These are phyloP conservation scores for Epichloe festucae DNA, from an alignment of 2,329 filamentous ascomycete genomes.

Conservation along the genomic window DNA sequence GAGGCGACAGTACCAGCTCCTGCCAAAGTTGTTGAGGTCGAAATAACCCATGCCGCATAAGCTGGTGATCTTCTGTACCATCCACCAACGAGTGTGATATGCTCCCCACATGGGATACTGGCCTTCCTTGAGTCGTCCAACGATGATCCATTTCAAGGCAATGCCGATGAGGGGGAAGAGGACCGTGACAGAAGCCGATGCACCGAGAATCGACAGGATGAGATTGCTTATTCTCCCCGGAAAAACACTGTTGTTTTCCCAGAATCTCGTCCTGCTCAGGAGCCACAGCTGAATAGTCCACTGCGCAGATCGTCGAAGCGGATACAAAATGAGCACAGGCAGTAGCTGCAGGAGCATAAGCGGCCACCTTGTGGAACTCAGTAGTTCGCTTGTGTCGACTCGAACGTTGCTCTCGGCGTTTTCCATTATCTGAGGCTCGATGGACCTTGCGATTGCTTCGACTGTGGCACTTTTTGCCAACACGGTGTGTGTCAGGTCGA, in stretches of 20 bases:
- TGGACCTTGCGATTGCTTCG: conserved; percentile 22
- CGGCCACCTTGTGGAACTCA: conserved; percentile 35
- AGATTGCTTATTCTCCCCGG: conserved; percentile 35
- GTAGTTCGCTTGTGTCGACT: conserved; percentile 25
- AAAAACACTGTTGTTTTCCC: conserved; percentile 24
- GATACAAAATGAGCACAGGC: conserved; percentile 36
- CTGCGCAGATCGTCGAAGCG: conserved; percentile 33
- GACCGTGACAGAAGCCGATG: conserved; percentile 25
- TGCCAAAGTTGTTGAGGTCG: conserved; percentile 22
- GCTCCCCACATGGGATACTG: conserved; percentile 46
- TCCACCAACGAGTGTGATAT: conserved; percentile 47
- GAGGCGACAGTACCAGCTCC: conserved; percentile 33
- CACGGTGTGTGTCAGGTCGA: conserved; percentile 35
- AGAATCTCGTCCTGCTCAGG: conserved; percentile 26
- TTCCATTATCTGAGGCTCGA: conserved; percentile 15
- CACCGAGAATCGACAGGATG: conserved; percentile 29
- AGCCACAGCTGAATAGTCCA: conserved; percentile 39
- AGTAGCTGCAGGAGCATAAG: conserved; percentile 37
- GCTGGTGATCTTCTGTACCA: conserved; percentile 38
- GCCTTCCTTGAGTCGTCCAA: conserved; percentile 38
- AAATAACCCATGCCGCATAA: conserved; percentile 37
- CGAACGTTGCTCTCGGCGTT: conserved; percentile 4
- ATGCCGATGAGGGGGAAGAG: conserved; percentile 34
- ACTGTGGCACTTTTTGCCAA: conserved; percentile 37
- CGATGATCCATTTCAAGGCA: conserved; percentile 38